Evolutionary conservation across 2,329 filamentous ascomycete genomes (phyloP).

Genomic region (Aspergillus jensenii): DNA sequence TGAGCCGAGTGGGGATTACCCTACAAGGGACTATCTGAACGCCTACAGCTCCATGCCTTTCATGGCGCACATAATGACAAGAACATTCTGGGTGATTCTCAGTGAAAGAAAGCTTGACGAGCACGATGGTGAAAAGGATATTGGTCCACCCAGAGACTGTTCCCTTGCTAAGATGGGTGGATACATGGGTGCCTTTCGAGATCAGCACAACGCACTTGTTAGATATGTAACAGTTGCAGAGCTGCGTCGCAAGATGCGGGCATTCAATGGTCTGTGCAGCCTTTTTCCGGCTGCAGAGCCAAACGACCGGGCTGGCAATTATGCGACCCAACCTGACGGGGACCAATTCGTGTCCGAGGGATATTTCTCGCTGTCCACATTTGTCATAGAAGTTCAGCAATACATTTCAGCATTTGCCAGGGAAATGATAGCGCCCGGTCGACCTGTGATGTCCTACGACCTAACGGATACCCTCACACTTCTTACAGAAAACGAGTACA

Average conservation of each 20-base stretch:
- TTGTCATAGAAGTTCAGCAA: constrained; percentile 18
- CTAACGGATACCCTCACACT: constrained; percentile 49
- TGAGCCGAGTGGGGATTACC: constrained; percentile 1
- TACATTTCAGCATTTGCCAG: constrained; percentile 19
- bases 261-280: neutral
- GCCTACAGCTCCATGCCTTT: constrained; percentile 9
- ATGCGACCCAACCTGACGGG: too few species aligned
- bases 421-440: constrained; percentile 17
- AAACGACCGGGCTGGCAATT: neutral
- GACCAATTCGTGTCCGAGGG: neutral
- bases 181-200: constrained; percentile 7
- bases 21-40: neutral
- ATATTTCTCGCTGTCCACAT: constrained; percentile 16
- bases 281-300: neutral
- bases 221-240: neutral
- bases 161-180: constrained; percentile 14
- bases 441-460: constrained; percentile 15
- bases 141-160: neutral
- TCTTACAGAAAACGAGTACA: constrained; percentile 58
- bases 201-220: constrained; percentile 12
- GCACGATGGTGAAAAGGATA: neutral
- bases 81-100: constrained; percentile 17
- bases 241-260: neutral
- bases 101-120: neutral
- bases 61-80: constrained; percentile 14